Base-by-base conservation (phyloP, 1,284 basidiomycete species). In the Irpex rosettiformis region DNA sequence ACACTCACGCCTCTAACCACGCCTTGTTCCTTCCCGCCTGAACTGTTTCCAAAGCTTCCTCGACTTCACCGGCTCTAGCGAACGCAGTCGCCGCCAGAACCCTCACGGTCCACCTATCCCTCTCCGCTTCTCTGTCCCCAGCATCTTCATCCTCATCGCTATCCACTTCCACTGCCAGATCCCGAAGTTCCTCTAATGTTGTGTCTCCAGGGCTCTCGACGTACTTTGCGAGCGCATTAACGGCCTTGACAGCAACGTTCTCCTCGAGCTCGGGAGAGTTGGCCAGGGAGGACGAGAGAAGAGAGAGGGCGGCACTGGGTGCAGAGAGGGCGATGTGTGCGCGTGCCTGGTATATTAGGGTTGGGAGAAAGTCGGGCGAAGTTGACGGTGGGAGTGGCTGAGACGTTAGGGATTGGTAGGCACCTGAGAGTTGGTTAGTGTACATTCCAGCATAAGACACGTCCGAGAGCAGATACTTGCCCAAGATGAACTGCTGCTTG, bases 1-100 rank as follows among this genome's bases (percentile, higher is more conserved):
- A 48, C 30, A 78, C 92, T 68, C 72, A 96, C 94, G 92, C 92
- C 77, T 92, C 93, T 56, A 94, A 79, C 71, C 93, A 90, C 66
- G 88, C 83, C 40, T 84, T 85, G 37, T 88, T 86, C 27, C 83
- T 78, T 29, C 83, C 84, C 21, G 80, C 83, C 11, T 88, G 85
- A 27, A 97, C 79, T 0, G 92, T 94, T 70, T 96, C 93, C 27
- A 97, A 77, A 0, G 93, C 94, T 75, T 97, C 95, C 73, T 96
- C 94, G 16, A 89, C 73, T 75, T 97, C 94, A 3, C 88, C 89
- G 22, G 90, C 91, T 21, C 84, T 77, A 16, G 88, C 81, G 72
- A 96, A 96, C 0, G 93, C 90, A 2, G 89, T 93, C 4, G 88
- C 93, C 16, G 93, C 91, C 3, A 93, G 74, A 16, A 91, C 89